Evolutionary conservation across 768 basidiomycete genomes (phyloP), one percentile per base, ranked within the genome.

Genomic region (Pisolithus sp.): DNA sequence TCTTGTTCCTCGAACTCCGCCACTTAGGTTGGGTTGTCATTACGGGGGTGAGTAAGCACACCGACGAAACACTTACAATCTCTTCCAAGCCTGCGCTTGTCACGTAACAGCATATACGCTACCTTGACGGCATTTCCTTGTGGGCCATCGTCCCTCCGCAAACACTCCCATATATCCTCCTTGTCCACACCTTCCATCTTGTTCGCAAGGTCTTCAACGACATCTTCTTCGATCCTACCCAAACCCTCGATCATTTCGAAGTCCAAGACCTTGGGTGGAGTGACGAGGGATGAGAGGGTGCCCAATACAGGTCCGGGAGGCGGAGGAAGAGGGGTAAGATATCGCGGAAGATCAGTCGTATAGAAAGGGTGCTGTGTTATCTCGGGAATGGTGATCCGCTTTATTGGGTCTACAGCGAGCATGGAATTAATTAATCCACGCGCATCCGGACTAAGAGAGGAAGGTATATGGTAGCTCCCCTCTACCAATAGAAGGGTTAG

Each of bases 61-160:
- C 54, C 48, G 45, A n/a, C 5, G 7, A 17, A 12, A 36, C 28
- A 76, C 92, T 76, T 61, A 95, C 93, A 71, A 65, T 93, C 91
- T 67, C 86, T 81, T 6, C 92, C 84, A 49, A 88, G 76, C 37
- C 93, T 73, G 58, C 83, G 76, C 72, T 93, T 93, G 63, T 99
- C 95, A 51, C 92, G 76, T 42, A 96, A 74, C 4, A 99, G 75
- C 81, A 93, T 83, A 68, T 98, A 99, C 0, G 95, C 93, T 7
- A 99, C 93, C 70, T 96, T 94, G 64, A 98, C 86, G 49, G 91
- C 85, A 64, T 97, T 96, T 37, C 93, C 90, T 54, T 86, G 83
- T 39, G 81, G 76, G 0, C 89, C 93, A 56, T 94, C 92, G 48
- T 93, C 86, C 58, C 83, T 72, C 53, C 86, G 78, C 55, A 97